Percentiles rank a stretch among this genome's conserved stretches.
phyloP scores from a whole-genome alignment of 2,329 filamentous ascomycete species.

The Alternaria hordeiaustralica region DNA sequence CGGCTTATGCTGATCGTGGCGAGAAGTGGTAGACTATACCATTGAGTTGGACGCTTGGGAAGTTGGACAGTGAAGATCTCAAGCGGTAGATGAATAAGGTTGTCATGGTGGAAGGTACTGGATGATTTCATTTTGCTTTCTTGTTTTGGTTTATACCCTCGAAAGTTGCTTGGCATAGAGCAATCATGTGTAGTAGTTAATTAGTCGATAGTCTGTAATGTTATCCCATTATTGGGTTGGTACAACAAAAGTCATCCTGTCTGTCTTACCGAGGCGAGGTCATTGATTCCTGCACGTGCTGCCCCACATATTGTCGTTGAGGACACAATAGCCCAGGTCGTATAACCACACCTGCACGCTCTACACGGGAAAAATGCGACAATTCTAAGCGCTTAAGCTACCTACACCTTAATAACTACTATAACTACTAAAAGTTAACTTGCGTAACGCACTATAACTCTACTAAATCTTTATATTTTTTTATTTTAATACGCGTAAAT shows the following conservation, averaged over 20 bases:
- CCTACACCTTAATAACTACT: too few relatives aligned
- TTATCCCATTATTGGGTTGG: background rate
- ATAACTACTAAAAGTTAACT: too few relatives aligned
- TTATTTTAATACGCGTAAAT: too few relatives aligned
- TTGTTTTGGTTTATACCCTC: slow-evolving; percentile 6
- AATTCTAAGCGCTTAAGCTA: too few relatives aligned
- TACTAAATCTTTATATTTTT: too few relatives aligned
- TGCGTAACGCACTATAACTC: too few relatives aligned
- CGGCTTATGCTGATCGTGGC: slow-evolving; percentile 12
- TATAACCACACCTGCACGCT: too few relatives aligned
- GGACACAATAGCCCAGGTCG: too few relatives aligned
- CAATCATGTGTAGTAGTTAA: background rate
- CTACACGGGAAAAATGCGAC: too few relatives aligned
- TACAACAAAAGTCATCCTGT: background rate
- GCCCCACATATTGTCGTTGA: too few relatives aligned
- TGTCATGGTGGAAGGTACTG: background rate
- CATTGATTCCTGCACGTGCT: too few relatives aligned
- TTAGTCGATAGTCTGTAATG: background rate
- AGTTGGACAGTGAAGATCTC: background rate
- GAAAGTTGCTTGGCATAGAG: background rate
- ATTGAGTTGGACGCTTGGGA: background rate
- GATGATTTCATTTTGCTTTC: background rate
- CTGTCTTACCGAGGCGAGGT: too few relatives aligned
- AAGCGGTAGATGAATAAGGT: background rate
- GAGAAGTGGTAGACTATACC: slow-evolving; percentile 18